Evolutionary conservation across 495 filamentous ascomycete species (phyloP), one percentile per base, ranked within the genome.

Genomic region (Hypoxylon trugodes): DNA sequence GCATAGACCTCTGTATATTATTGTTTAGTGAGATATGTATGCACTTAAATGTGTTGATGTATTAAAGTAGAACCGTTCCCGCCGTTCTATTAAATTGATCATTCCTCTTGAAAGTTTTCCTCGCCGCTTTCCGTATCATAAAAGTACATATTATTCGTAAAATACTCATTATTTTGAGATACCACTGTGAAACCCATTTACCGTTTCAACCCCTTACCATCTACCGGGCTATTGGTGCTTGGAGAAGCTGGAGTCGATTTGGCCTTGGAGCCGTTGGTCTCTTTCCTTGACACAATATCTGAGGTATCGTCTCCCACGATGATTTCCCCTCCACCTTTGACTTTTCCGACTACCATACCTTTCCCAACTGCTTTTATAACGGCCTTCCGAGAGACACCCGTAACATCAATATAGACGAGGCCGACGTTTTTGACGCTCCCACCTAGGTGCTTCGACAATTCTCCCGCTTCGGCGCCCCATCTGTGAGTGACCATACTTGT

Each of bases 381-480:
- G 0, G 96, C 96, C 59, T 89, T 82, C 9, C 95, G 81, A 43
- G 89, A 93, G 3, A 98, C 96, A 3, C 95, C 95, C 0, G 91
- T 87, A 5, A 93, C 96, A 69, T 98, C 95, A 35, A 98, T 94
- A 69, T 98, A 98, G n/a, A 98, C 95, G 32, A 98, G 79, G 3
- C 93, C 94, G 36, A 98, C 96, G 66, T 98, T 98, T 79, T 90
- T 96, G 64, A 96, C 88, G 4, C 92, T 92, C 2, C 93, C 89
- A 0, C 90, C 90, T 43, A 98, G 68, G 40, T 88, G 81, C 42
- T 81, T 77, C 3, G 91, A 85, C 3, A 98, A 78, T 3, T 83
- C 79, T 50, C 91, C 89, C 2, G 95, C 95, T 74, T 98, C 91
- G 4, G 82, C 68, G 6, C 95, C 95, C 74, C 92, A 98, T 53